A percentile compares a stretch with the other conserved stretches of the same genome.
Conservation (phyloP, 1,139 yeast species). For the Wickerhamiella infanticola region DNA sequence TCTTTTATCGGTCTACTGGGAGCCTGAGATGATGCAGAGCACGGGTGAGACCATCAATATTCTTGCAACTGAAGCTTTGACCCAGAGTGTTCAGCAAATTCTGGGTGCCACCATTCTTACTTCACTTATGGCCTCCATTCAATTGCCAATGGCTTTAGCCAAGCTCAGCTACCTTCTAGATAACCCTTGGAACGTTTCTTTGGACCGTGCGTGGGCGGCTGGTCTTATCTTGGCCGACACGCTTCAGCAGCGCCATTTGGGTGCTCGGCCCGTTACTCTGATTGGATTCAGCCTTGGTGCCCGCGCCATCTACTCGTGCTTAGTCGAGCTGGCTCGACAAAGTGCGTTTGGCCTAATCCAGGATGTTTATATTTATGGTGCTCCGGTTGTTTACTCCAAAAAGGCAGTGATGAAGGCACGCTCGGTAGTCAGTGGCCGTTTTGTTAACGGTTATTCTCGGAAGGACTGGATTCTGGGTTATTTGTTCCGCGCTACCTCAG, state of each 20-base stretch:
- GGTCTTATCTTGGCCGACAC: constrained; percentile 89
- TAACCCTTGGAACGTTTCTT: constrained; percentile 95
- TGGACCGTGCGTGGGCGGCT: constrained; percentile 95
- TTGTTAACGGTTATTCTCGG: constrained; percentile 77
- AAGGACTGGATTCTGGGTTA: constrained; percentile 97
- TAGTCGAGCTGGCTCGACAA: constrained; percentile 68
- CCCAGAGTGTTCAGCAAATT: constrained; percentile 88
- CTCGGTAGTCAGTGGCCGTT: constrained; percentile 79
- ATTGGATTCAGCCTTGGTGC: constrained; percentile 94
- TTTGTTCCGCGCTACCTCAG: constrained; percentile 86
- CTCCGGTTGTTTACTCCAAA: constrained; percentile 66
- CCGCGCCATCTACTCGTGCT: constrained; percentile 78
- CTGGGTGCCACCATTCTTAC: constrained; percentile 82
- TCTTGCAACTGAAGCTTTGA: constrained; percentile 82
- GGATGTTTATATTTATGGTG: constrained; percentile 76
- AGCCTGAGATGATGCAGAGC: constrained; percentile 91
- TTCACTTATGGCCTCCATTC: constrained; percentile 93
- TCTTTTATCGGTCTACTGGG: constrained; percentile 83
- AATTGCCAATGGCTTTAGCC: constrained; percentile 80
- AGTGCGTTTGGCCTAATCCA: constrained; percentile 85
- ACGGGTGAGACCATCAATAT: constrained; percentile 94
- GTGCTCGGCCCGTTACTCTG: constrained; percentile 81
- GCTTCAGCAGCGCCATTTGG: constrained; percentile 68
- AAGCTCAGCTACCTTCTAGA: constrained; percentile 81
- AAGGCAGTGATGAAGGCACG: constrained; percentile 71